Conservation (phyloP, 106 monocot genomes). For the Alisma plantagoaquatica region DNA sequence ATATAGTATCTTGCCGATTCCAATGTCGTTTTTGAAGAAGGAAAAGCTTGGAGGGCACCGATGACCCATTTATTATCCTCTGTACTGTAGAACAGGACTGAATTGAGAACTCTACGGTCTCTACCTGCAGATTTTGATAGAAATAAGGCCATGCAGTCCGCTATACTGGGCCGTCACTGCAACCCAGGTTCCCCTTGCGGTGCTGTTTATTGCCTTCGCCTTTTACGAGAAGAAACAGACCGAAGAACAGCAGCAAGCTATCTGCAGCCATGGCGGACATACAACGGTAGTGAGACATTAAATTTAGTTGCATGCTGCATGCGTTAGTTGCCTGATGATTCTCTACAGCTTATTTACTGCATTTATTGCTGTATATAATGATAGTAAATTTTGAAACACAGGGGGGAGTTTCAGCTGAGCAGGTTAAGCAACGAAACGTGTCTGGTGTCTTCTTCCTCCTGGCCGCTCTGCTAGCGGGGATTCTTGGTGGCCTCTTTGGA, state of each 20-base stretch:
- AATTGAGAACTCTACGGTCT: too few relatives aligned
- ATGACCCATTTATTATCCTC: too few relatives aligned
- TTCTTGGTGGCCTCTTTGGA: conserved; percentile 66
- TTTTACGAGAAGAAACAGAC: conserved; percentile 12
- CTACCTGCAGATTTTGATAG: conserved; percentile 33
- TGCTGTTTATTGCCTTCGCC: conserved; percentile 44
- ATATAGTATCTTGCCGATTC: too few relatives aligned
- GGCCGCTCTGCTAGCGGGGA: conserved; percentile 47
- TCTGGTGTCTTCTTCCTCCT: conserved; percentile 43
- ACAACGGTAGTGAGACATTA: not conserved
- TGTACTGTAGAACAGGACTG: too few relatives aligned
- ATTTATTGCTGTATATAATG: not conserved
- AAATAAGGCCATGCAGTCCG: conserved; percentile 43
- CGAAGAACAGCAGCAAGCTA: conserved; percentile 4
- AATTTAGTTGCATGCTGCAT: not conserved
- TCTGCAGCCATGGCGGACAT: not conserved
- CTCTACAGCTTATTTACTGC: not conserved
- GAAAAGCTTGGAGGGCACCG: too few relatives aligned
- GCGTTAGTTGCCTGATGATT: not conserved
- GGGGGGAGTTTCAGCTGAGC: not conserved
- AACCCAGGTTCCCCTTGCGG: conserved; percentile 45
- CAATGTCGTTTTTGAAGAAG: too few relatives aligned
- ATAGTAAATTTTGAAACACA: not conserved
- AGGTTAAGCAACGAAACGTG: conserved; percentile 14
- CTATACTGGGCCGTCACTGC: conserved; percentile 54